These are phyloP conservation scores for Aspergillus sclerotioniger DNA, from an alignment of 495 filamentous ascomycete species.

Conservation along the genomic window DNA sequence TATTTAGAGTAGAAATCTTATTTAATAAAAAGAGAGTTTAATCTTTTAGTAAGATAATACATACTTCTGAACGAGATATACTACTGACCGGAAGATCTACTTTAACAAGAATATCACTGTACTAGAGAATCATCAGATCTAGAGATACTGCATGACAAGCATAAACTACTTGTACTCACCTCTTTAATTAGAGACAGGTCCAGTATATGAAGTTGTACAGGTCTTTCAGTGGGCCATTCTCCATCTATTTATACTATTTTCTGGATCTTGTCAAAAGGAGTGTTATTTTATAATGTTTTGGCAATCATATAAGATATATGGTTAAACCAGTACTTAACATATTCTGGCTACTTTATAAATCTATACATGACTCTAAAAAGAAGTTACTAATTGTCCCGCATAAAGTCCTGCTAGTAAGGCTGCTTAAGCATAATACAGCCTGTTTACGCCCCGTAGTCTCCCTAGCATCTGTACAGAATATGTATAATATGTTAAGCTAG, in stretches of 20 bases:
- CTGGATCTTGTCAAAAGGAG: slow-evolving; percentile 10
- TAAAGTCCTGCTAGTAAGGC: slow-evolving; percentile 85
- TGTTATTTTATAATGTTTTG: background rate
- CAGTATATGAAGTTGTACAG: slow-evolving; percentile 79
- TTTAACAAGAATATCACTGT: slow-evolving; percentile 88
- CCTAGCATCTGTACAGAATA: slow-evolving; percentile 84
- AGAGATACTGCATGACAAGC: background rate
- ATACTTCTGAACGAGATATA: slow-evolving; percentile 68
- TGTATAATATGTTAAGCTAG: slow-evolving; percentile 87
- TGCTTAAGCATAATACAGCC: slow-evolving; percentile 79
- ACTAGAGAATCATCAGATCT: background rate
- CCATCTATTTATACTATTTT: slow-evolving; percentile 35
- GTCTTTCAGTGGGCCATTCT: slow-evolving; percentile 35
- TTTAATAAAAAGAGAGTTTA: slow-evolving; percentile 31
- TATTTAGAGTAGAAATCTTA: slow-evolving; percentile 31
- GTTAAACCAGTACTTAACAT: slow-evolving; percentile 72
- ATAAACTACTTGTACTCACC: slow-evolving; percentile 44
- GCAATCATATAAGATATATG: slow-evolving; percentile 47
- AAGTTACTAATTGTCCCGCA: slow-evolving; percentile 79
- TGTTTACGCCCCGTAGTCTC: slow-evolving; percentile 70
- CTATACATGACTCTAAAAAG: slow-evolving; percentile 87
- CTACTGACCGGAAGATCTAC: slow-evolving; percentile 77
- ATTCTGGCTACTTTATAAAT: slow-evolving; percentile 76
- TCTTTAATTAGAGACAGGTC: slow-evolving; percentile 93
- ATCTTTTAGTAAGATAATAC: slow-evolving; percentile 61